Percentiles rank a stretch among this genome's conserved stretches.
These are phyloP conservation scores for Russula virescens DNA, from an alignment of 768 basidiomycete genomes.

Conservation along the genomic window DNA sequence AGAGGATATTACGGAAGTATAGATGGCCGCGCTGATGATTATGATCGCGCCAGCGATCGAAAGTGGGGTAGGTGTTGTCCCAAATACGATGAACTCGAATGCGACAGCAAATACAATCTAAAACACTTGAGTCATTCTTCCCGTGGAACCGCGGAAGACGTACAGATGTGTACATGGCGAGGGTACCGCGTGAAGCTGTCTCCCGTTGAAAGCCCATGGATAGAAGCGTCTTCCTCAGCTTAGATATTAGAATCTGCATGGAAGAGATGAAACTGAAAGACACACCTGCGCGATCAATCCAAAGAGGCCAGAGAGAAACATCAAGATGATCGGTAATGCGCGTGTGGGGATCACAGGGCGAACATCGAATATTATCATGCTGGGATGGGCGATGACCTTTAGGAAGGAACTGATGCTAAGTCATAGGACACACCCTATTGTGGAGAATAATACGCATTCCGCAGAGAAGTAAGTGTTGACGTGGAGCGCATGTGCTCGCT, in stretches of 20 bases:
- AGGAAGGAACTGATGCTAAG: background rate
- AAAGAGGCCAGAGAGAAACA: slow-evolving; percentile 47
- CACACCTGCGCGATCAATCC: slow-evolving; percentile 44
- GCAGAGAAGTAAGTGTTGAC: slow-evolving; percentile 60
- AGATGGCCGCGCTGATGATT: slow-evolving; percentile 58
- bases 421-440: slow-evolving; percentile 28
- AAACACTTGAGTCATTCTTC: background rate
- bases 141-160: slow-evolving; percentile 18
- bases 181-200: slow-evolving; percentile 54
- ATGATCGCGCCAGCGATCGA: slow-evolving; percentile 59
- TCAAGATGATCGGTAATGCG: slow-evolving; percentile 41
- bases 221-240: slow-evolving; percentile 41
- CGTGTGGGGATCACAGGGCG: slow-evolving; percentile 43
- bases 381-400: slow-evolving; percentile 20
- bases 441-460: slow-evolving; percentile 43
- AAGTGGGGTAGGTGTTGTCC: slow-evolving; percentile 49
- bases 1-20: slow-evolving; percentile 49
- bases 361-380: slow-evolving; percentile 40
- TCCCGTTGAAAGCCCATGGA: slow-evolving; percentile 61
- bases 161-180: slow-evolving; percentile 56
- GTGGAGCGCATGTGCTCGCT: slow-evolving; percentile 70
- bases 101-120: slow-evolving; percentile 64
- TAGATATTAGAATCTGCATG: background rate
- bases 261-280: background rate
- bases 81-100: slow-evolving; percentile 62